Base-by-base conservation (phyloP, 2,329 filamentous ascomycete species). In the Calycina herbarum region DNA sequence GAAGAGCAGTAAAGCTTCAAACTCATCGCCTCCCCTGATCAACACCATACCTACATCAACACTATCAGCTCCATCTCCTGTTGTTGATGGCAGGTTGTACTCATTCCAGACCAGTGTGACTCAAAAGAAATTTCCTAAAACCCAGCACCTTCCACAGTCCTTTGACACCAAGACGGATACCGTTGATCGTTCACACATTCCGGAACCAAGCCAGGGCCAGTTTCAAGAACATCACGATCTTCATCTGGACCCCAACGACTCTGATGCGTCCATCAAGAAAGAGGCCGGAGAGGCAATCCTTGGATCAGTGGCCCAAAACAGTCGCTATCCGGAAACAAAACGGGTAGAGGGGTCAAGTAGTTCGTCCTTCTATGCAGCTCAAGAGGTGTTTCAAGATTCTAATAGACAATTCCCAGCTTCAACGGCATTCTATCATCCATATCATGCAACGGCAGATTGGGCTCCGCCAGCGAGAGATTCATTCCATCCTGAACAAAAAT, bases 111-210 rank as follows among this genome's bases (percentile, higher is more conserved):
- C 40, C 11, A 27, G 27, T 33, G 56, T 42, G 17, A 24, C 58
- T 13, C 29, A 40, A 33, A 56, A 63, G n/a, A 35, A 54, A n/a
- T 58, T 56, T 6, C n/a, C 60, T 13, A 24, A 42, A 10, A 6
- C 51, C 17, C 42, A 48, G 27, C 62, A 45, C 8, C 35, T 48
- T 45, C 17, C 61, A 2, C 54, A 54, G 17, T 27, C 57, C 10
- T 51, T 64, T 29, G 40, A 66, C 17, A 40, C 24, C 29, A 64
- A 57, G 11, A 17, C 40, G 29, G 67, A 71, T 51, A 66, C 67
- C 5, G 61, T 72, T 6, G 70, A 71, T 38, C 67, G 57, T 7
- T 70, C 70, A 58, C 68, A 69, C 13, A 17, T 70, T 42, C 69
- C 70, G 11, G 68, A 67, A 24, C 62, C 67, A 27, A 64, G 54